These are phyloP conservation scores for Cutaneotrichosporon dermatis DNA, from an alignment of 1,284 basidiomycete genomes.

Conservation along the genomic window DNA sequence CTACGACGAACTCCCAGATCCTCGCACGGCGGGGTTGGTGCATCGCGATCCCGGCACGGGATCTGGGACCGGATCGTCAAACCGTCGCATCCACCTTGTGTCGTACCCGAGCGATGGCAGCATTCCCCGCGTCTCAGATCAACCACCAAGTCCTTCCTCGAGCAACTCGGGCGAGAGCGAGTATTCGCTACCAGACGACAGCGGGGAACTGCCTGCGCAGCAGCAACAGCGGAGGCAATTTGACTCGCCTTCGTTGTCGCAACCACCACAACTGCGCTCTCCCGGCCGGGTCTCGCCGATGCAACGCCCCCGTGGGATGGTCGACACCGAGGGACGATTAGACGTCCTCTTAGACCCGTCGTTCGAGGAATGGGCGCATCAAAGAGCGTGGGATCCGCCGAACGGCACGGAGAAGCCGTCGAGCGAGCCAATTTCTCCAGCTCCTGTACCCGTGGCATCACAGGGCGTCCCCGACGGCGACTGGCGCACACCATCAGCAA, in stretches of 20 bases:
- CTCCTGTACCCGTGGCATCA: no score
- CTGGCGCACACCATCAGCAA: conserved; percentile 8
- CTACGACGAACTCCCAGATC: no score
- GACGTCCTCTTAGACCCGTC: conserved; percentile 12
- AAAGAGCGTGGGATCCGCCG: conserved; percentile 5
- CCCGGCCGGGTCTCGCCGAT: no score
- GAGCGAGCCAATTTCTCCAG: conserved; percentile 3
- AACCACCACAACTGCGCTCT: no score
- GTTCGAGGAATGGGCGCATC: conserved; percentile 14
- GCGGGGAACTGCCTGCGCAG: neutral
- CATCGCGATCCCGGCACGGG: neutral
- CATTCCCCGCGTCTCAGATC: neutral
- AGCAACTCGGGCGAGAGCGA: conserved; percentile 18
- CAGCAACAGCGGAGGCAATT: neutral
- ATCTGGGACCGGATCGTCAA: conserved; percentile 9
- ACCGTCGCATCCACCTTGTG: conserved; percentile 19
- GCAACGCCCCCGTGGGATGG: neutral
- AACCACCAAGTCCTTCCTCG: neutral
- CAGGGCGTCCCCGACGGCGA: neutral
- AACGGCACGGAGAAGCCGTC: neutral
- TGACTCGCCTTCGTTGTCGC: neutral
- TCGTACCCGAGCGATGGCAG: conserved; percentile 15
- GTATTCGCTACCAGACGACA: conserved; percentile 16
- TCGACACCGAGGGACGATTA: conserved; percentile 14
- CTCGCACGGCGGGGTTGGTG: neutral